Evolutionary conservation across 768 basidiomycete genomes (phyloP).

Genomic region (Auricularia sp.): DNA sequence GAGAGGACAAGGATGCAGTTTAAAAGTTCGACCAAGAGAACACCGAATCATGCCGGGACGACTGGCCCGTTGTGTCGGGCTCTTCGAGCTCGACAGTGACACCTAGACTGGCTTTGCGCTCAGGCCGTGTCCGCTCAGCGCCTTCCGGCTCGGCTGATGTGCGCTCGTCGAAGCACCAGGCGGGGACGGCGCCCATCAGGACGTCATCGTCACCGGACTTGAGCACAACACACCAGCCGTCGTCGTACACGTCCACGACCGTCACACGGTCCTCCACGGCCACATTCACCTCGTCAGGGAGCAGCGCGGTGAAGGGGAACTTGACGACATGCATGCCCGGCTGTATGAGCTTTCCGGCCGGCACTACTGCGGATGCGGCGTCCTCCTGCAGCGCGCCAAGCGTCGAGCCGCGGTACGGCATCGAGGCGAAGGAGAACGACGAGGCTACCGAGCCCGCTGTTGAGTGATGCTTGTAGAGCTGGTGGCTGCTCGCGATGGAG

Average conservation of each 20-base stretch:
- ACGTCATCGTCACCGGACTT: conserved; percentile 39
- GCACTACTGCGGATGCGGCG: not conserved
- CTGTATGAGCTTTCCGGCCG: not conserved
- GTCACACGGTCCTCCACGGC: conserved; percentile 48
- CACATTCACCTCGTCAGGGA: conserved; percentile 64
- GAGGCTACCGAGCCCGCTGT: not conserved
- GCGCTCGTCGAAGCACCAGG: conserved; percentile 66
- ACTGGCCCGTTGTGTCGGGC: conserved; percentile 14
- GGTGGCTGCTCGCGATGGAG: not conserved
- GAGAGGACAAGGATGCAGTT: not conserved
- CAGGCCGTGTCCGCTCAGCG: conserved; percentile 43
- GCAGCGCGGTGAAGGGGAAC: conserved; percentile 46
- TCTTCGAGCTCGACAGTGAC: conserved; percentile 37
- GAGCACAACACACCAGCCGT: conserved; percentile 72
- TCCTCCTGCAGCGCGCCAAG: not conserved
- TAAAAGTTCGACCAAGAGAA: conserved; percentile 65
- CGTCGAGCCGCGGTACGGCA: not conserved
- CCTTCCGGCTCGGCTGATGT: conserved; percentile 30
- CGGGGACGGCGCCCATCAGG: conserved; percentile 64
- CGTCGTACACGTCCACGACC: conserved; percentile 58
- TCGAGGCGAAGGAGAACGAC: not conserved
- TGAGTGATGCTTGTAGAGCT: not conserved
- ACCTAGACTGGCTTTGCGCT: conserved; percentile 53
- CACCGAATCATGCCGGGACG: conserved; percentile 35
- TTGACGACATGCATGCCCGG: not conserved